Evolutionary conservation across 306 rosid genomes (phyloP).

Genomic region (Vigna mungo): DNA sequence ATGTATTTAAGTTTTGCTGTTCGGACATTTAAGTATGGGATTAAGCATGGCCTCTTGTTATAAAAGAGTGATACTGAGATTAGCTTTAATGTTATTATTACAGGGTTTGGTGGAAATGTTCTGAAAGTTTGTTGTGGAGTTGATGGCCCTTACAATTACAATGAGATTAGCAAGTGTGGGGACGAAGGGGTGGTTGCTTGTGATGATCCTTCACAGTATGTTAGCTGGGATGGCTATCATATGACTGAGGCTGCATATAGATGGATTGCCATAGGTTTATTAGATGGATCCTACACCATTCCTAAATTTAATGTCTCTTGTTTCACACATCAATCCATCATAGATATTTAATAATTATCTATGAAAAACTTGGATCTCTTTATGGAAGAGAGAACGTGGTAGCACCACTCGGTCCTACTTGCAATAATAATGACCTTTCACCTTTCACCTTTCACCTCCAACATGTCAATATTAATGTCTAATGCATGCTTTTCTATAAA

Average conservation of each 20-base stretch:
- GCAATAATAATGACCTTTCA: too few relatives aligned
- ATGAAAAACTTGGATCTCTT: too few relatives aligned
- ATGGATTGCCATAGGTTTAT: constrained; percentile 50
- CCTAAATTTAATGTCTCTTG: constrained; percentile 42
- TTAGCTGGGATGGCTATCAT: constrained; percentile 73
- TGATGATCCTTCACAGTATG: constrained; percentile 59
- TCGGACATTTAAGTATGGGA: background rate
- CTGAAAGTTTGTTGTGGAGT: constrained; percentile 57
- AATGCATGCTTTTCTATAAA: too few relatives aligned
- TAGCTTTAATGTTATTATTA: background rate
- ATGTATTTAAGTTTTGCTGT: background rate
- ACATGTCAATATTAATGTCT: too few relatives aligned
- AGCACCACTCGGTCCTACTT: too few relatives aligned
- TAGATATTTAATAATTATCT: background rate
- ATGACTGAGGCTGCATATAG: constrained; percentile 72
- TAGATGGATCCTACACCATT: constrained; percentile 52
- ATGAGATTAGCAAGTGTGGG: constrained; percentile 44
- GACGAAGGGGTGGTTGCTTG: constrained; percentile 32
- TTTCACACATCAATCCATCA: constrained; percentile 5
- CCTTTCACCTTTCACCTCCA: too few relatives aligned
- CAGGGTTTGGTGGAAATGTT: constrained; percentile 51
- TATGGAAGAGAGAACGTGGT: too few relatives aligned
- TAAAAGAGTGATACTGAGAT: background rate
- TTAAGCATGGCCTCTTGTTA: constrained; percentile 4
- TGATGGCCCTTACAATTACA: constrained; percentile 53